Conservation (phyloP, 768 basidiomycete species). For the Termitomyces sp. region DNA sequence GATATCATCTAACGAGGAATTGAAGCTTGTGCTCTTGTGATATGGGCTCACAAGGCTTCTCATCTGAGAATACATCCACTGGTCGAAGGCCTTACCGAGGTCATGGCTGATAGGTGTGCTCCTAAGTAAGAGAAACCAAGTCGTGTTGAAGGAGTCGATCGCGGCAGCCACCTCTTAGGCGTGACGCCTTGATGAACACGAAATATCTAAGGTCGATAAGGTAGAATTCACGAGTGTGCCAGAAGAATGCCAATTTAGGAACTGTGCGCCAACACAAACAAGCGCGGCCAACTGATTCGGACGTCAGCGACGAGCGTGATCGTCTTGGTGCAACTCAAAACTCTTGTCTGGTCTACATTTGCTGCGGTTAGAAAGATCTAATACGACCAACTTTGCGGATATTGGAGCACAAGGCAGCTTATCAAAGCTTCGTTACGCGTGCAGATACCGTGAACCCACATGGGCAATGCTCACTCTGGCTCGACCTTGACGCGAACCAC, state of each 20-base stretch:
- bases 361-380: background rate
- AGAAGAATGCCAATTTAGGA: background rate
- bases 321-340: background rate
- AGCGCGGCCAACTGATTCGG: background rate
- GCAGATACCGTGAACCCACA: conserved; percentile 19
- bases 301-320: background rate
- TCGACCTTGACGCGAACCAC: conserved; percentile 65
- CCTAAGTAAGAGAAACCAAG: too few relatives aligned
- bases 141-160: too few relatives aligned
- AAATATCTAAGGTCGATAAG: too few relatives aligned
- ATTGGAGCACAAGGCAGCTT: background rate
- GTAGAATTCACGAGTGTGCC: too few relatives aligned
- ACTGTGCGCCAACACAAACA: background rate
- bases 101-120: too few relatives aligned
- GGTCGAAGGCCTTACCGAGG: too few relatives aligned
- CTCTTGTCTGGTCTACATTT: background rate
- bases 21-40: too few relatives aligned
- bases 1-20: too few relatives aligned
- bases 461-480: conserved; percentile 79
- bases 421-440: background rate
- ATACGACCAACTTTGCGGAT: background rate
- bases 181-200: too few relatives aligned
- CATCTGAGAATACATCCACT: too few relatives aligned
- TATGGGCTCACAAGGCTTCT: too few relatives aligned
- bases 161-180: too few relatives aligned